A percentile compares a stretch with the other conserved stretches of the same genome.
These are phyloP conservation scores for Albizia julibrissin DNA, from an alignment of 306 rosid species.

Conservation along the genomic window DNA sequence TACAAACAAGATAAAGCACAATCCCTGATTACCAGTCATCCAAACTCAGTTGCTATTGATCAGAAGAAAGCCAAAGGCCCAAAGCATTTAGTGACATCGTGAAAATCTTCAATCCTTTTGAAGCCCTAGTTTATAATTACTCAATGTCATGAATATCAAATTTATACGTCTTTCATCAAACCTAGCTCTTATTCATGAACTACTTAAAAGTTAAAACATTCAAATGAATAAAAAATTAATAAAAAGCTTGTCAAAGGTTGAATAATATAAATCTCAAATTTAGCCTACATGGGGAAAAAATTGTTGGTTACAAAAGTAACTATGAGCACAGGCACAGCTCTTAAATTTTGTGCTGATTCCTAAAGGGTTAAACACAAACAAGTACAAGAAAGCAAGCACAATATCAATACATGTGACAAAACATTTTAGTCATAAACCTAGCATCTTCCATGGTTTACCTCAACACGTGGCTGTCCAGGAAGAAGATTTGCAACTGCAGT, in stretches of 20 bases:
- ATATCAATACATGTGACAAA: slow-evolving; percentile 19
- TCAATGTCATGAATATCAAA: not conserved
- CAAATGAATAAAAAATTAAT: slow-evolving; percentile 4
- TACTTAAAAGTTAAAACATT: not conserved
- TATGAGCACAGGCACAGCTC: not conserved
- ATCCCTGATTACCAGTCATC: not conserved
- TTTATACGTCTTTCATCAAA: not conserved
- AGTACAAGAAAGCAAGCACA: slow-evolving; percentile 12
- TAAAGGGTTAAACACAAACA: slow-evolving; percentile 16
- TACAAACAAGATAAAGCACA: slow-evolving; percentile 21
- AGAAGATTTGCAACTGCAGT: slow-evolving; percentile 96
- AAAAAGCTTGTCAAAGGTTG: not conserved
- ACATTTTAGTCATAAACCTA: slow-evolving; percentile 20
- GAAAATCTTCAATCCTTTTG: not conserved
- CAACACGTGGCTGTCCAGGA: slow-evolving; percentile 94
- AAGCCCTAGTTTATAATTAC: not conserved
- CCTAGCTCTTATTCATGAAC: slow-evolving; percentile 6
- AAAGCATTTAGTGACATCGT: not conserved
- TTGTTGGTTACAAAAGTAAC: slow-evolving; percentile 9
- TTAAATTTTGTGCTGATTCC: not conserved
- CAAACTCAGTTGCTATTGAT: not conserved
- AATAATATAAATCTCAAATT: slow-evolving; percentile 12
- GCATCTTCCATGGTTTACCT: slow-evolving; percentile 54
- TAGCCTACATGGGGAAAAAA: slow-evolving; percentile 7
- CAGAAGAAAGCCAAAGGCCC: not conserved